A percentile compares a stretch with the other conserved stretches of the same genome.
Evolutionary conservation across 169 alveolate species (phyloP).

Genomic region (Plasmodium malariae): DNA sequence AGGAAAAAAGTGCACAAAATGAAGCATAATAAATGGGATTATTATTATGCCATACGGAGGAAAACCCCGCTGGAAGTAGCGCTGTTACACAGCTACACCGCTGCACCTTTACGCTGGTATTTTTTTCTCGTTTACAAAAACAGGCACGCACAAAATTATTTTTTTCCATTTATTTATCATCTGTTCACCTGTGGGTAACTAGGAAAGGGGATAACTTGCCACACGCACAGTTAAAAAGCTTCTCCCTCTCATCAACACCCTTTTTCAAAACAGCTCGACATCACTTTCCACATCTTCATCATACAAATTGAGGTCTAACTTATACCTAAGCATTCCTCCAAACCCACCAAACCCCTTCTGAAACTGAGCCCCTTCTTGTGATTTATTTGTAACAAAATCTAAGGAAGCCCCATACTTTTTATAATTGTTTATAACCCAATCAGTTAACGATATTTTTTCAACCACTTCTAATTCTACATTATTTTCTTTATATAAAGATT

Average conservation of each 20-base stretch:
- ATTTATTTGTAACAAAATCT: constrained; percentile 96
- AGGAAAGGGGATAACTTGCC: no score
- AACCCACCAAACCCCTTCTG: constrained; percentile 99
- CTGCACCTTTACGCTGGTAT: no score
- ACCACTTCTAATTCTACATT: constrained; percentile 93
- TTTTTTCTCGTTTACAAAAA: no score
- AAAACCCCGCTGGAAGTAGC: no score
- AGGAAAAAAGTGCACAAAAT: background rate
- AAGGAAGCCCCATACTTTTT: constrained; percentile 95
- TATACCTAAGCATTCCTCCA: constrained; percentile 98
- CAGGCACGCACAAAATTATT: no score
- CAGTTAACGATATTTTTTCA: constrained; percentile 94
- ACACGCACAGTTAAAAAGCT: no score
- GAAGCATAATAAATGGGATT: background rate
- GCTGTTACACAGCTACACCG: no score
- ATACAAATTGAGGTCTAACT: constrained; percentile 91
- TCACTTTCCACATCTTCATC: constrained; percentile 77
- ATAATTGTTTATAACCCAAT: constrained; percentile 98
- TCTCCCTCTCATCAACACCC: no score
- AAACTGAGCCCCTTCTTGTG: constrained; percentile 99
- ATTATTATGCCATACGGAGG: no score
- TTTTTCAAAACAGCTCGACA: constrained; percentile 26
- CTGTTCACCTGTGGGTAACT: no score
- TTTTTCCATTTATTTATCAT: no score
- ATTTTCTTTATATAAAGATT: constrained; percentile 81